Conservation (phyloP, 129 eudicot genomes). For the Arctium minus region DNA sequence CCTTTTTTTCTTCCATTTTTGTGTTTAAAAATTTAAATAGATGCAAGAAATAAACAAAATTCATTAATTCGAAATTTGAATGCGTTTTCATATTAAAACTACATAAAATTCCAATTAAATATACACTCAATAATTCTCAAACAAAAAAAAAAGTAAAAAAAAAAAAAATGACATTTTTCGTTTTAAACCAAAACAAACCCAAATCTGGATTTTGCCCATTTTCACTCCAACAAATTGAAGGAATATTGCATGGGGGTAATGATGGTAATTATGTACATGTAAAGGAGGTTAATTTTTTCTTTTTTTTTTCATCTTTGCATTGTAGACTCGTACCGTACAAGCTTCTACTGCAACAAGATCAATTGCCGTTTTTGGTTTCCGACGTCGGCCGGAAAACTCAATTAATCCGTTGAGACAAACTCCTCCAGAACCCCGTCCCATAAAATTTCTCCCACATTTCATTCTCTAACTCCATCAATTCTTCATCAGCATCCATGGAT, state of each 20-base stretch:
- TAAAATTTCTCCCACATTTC: slow-evolving; percentile 84
- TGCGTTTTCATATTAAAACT: neutral
- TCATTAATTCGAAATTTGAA: too few species aligned
- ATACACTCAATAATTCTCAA: neutral
- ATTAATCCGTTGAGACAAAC: slow-evolving; percentile 44
- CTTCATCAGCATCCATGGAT: slow-evolving; percentile 34
- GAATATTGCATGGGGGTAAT: slow-evolving; percentile 8
- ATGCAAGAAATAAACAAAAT: too few species aligned
- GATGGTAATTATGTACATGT: slow-evolving; percentile 12
- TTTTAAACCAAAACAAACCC: slow-evolving; percentile 17
- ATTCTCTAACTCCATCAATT: slow-evolving; percentile 58
- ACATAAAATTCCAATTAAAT: neutral
- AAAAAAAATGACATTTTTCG: neutral
- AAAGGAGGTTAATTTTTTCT: neutral
- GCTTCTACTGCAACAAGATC: neutral
- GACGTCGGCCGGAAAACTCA: slow-evolving; percentile 1
- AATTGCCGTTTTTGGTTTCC: neutral
- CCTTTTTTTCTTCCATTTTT: neutral
- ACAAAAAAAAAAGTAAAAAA: neutral
- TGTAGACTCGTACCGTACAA: slow-evolving; percentile 27
- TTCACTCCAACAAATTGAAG: neutral
- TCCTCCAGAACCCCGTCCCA: slow-evolving; percentile 79
- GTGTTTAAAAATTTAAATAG: too few species aligned
- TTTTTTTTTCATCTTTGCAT: neutral
- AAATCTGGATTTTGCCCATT: neutral